Percentiles rank a stretch among this genome's conserved stretches.
phyloP scores from a whole-genome alignment of 2,329 filamentous ascomycete genomes.

The Claviceps pusilla region DNA sequence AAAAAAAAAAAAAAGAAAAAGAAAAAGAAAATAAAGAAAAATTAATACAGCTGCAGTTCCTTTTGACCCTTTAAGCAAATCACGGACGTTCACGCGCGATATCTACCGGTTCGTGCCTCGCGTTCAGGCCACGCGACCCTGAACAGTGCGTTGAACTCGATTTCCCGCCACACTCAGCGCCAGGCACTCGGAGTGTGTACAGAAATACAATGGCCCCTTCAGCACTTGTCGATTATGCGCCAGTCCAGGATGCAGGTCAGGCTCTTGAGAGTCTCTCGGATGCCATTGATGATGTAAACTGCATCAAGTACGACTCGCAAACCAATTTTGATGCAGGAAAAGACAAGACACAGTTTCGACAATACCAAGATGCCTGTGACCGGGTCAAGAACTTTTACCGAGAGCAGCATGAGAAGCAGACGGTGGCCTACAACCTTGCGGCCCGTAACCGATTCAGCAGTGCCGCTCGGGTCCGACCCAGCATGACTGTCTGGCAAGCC shows the following conservation, averaged over 20 bases:
- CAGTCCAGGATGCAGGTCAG: slow-evolving; percentile 9
- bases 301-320: slow-evolving; percentile 31
- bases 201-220: slow-evolving; percentile 13
- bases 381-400: slow-evolving; percentile 77
- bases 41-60: neutral
- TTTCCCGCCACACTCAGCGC: neutral
- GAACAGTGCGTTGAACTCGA: neutral
- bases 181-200: neutral
- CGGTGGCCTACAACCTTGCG: slow-evolving; percentile 69
- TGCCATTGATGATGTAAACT: slow-evolving; percentile 36
- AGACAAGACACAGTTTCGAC: slow-evolving; percentile 66
- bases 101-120: neutral
- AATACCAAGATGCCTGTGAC: slow-evolving; percentile 72
- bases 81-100: neutral
- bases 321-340: slow-evolving; percentile 60
- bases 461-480: slow-evolving; percentile 43
- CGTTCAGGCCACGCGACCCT: neutral
- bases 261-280: slow-evolving; percentile 35
- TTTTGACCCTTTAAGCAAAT: neutral
- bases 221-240: slow-evolving; percentile 9
- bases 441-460: slow-evolving; percentile 47
- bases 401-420: slow-evolving; percentile 57
- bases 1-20: too few species aligned
- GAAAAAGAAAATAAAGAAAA: too few species aligned
- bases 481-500: slow-evolving; percentile 80